phyloP scores from a whole-genome alignment of 768 basidiomycete genomes.

The Mycena rebaudengoi region DNA sequence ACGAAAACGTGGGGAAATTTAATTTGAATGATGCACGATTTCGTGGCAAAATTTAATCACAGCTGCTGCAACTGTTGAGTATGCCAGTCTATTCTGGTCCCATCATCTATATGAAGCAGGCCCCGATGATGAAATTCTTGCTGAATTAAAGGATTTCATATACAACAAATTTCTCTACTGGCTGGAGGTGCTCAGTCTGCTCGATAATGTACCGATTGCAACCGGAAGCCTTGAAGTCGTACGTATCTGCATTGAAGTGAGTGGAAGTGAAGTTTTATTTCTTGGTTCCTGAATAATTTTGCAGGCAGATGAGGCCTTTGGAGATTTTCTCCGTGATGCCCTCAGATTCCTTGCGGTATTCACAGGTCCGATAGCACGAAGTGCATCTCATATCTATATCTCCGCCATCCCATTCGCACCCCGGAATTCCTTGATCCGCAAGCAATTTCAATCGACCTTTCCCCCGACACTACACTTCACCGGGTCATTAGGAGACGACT shows the following conservation, averaged over 20 bases:
- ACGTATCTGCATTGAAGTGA: neutral
- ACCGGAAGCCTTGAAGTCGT: neutral
- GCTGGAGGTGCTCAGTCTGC: neutral
- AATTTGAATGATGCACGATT: too few relatives aligned
- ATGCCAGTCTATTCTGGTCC: too few relatives aligned
- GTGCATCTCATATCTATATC: neutral
- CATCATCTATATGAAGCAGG: too few relatives aligned
- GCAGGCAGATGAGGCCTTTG: neutral
- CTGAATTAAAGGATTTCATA: too few relatives aligned
- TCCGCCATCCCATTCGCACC: neutral
- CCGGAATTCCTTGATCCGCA: neutral
- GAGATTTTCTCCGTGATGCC: neutral
- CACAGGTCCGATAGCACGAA: neutral
- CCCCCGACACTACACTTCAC: neutral
- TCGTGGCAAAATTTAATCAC: too few relatives aligned
- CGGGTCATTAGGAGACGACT: neutral
- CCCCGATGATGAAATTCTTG: too few relatives aligned
- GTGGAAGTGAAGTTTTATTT: neutral
- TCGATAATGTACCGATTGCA: neutral
- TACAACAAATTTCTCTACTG: too few relatives aligned
- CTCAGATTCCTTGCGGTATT: neutral
- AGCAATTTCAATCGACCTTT: neutral
- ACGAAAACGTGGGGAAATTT: too few relatives aligned
- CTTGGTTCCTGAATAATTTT: neutral
- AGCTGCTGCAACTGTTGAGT: too few relatives aligned